Evolutionary conservation across 2,329 filamentous ascomycete genomes (phyloP), one percentile per base, ranked within the genome.

Genomic region (Penicillium aurantiogriseum): DNA sequence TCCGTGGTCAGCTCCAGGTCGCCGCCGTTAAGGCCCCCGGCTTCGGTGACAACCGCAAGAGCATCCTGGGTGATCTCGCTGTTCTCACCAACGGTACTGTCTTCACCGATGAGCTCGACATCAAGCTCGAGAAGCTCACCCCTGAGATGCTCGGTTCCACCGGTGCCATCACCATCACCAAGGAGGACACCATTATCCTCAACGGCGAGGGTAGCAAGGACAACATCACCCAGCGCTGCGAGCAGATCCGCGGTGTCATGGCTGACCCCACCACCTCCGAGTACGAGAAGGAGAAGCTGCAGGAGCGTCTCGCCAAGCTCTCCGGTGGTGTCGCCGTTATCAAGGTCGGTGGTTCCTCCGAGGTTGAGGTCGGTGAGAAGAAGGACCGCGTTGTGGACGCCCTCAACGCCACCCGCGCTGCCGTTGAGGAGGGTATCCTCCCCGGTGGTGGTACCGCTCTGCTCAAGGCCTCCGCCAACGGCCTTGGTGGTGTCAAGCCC

Each of bases 201-300:
- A 99, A 99, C 79, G 94, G 94, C 56, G 92, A 96, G 73, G 94
- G 94, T 64, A 89, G 82, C 88, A 97, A 97, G 85, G 94, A 99
- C 74, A 78, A 85, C 66, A 95, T 99, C 71, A 80, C 90, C 65
- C 92, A 97, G 84, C 90, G 94, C 76, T 97, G 94, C 81, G 94
- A 99, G 82, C 94, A 99, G 84, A 99, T 99, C 80, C 92, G 94
- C 69, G 92, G 93, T 68, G 92, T 97, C 79, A 96, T 97, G 83
- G 85, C 83, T 62, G 94, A 99, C 81, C 89, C 93, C 66, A 88
- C 85, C 69, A 99, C 94, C 64, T 97, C 92, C 48, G 94, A 99
- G 74, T 99, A 99, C 81, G 94, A 99, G 87, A 97, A 97, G 87
- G 94, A 99, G 89, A 99, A 99, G 88, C 91, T 99, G 66, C 94